Percentiles rank a stretch among this genome's conserved stretches.
These are phyloP conservation scores for Leccinellum rugosiceps DNA, from an alignment of 768 basidiomycete species.

Conservation along the genomic window DNA sequence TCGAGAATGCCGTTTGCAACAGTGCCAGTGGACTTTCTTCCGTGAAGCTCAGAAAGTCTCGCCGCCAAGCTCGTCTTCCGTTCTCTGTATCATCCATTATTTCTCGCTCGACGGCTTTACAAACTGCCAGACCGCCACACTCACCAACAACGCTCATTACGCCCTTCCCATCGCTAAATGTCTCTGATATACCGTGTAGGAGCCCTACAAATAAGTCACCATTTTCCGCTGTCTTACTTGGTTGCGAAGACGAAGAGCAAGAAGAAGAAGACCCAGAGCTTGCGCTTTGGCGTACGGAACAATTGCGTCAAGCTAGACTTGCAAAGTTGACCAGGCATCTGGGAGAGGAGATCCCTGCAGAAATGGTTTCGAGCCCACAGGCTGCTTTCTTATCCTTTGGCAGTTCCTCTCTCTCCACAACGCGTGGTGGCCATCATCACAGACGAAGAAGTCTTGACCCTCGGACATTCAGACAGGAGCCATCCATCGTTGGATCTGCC, in stretches of 20 bases:
- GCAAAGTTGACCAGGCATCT: constrained; percentile 38
- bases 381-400: neutral
- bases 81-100: neutral
- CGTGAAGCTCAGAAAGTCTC: neutral
- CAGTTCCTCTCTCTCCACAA: neutral
- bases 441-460: constrained; percentile 18
- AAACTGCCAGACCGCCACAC: neutral
- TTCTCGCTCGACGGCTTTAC: constrained; percentile 2
- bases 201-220: constrained; percentile 12
- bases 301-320: constrained; percentile 30
- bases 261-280: constrained; percentile 4
- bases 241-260: constrained; percentile 1
- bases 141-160: constrained; percentile 6
- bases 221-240: constrained; percentile 13
- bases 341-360: constrained; percentile 38
- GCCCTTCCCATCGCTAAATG: constrained; percentile 10
- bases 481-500: neutral
- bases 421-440: constrained; percentile 2
- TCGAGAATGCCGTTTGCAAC: neutral
- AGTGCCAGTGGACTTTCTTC: neutral
- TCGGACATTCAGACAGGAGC: neutral
- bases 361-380: constrained; percentile 24
- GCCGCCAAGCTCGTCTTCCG: neutral
- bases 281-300: constrained; percentile 15
- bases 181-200: constrained; percentile 8